Evolutionary conservation across 2,329 filamentous ascomycete species (phyloP).

Genomic region (Pyrenophora tritici-repentis): DNA sequence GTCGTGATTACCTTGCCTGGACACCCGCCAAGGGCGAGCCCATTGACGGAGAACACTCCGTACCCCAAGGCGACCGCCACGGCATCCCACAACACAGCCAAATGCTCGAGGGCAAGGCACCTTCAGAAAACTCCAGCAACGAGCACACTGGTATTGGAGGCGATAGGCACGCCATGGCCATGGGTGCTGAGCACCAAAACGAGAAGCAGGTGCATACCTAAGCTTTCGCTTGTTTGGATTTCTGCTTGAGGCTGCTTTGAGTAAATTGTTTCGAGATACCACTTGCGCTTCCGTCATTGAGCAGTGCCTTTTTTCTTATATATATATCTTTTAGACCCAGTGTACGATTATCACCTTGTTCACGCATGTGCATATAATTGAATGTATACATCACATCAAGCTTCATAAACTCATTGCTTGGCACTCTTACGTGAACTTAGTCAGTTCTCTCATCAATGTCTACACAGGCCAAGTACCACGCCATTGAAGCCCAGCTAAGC

Average conservation of each 20-base stretch:
- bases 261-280: slow-evolving; percentile 42
- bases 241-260: slow-evolving; percentile 16
- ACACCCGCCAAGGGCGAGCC: slow-evolving; percentile 74
- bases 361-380: slow-evolving; percentile 23
- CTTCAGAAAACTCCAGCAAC: slow-evolving; percentile 51
- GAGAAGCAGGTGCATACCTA: slow-evolving; percentile 27
- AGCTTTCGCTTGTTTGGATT: slow-evolving; percentile 13
- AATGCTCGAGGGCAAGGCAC: slow-evolving; percentile 64
- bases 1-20: slow-evolving; percentile 87
- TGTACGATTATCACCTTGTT: slow-evolving; percentile 4
- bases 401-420: not conserved
- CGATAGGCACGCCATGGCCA: slow-evolving; percentile 58
- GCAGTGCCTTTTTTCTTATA: slow-evolving; percentile 17
- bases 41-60: slow-evolving; percentile 60
- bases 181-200: slow-evolving; percentile 51
- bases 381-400: slow-evolving; percentile 11
- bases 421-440: not conserved
- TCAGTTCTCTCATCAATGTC: not conserved
- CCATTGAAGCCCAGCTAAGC: not conserved
- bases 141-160: slow-evolving; percentile 57
- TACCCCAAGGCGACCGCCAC: slow-evolving; percentile 69
- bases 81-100: slow-evolving; percentile 73
- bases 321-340: slow-evolving; percentile 10
- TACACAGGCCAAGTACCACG: not conserved
- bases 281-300: slow-evolving; percentile 31